Base-by-base conservation (phyloP, 192 early-diverging fungal species). In the Geranomyces michiganensis region DNA sequence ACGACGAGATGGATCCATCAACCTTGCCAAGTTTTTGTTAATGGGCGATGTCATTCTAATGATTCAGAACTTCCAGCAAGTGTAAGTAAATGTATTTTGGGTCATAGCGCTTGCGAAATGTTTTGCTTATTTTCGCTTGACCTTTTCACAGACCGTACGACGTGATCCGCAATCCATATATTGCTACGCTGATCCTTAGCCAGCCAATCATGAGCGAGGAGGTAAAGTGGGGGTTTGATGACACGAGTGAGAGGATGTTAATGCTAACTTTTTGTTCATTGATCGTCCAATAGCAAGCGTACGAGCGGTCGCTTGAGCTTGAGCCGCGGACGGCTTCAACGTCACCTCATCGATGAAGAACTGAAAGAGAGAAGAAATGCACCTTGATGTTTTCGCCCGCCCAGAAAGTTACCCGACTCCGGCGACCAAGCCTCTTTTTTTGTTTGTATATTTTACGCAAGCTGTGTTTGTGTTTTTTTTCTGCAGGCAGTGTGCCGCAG, bases 1-100 rank as follows among this genome's bases (percentile, higher is more conserved):
- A 30, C 81, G 84, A 9, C 56, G 74, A 17, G 88, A 90, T 59
- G 89, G 90, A 9, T 80, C 78, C 12, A 79, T 93, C 55, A 90
- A 93, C 77, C 84, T 91, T 77, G 75, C 85, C 64, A 93, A 93
- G 74, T 91, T 89, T 75, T 62, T 85, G 32, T 56, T 89, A 48
- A 86, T 93, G 83, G 87, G 86, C 12, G 87, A 90, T 29, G 73
- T 84, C 0, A 82, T 92, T 53, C 76, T 89, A 13, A 88, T 74
- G 45, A 75, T 92, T 14, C 75, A 84, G 71, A 79, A 71, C 26
- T 90, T 83, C 68, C 89, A 91, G 70, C 49, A 71, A 1, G 58
- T 59, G 79, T 76, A 66, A 56, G 64, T 65, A 12, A 1, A 14
- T 21, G 5, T 3, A 41, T 3, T 41, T 7, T 41, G 36, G 36